These are phyloP conservation scores for Aspergillus mulundensis DNA, from an alignment of 495 filamentous ascomycete species.

Conservation along the genomic window DNA sequence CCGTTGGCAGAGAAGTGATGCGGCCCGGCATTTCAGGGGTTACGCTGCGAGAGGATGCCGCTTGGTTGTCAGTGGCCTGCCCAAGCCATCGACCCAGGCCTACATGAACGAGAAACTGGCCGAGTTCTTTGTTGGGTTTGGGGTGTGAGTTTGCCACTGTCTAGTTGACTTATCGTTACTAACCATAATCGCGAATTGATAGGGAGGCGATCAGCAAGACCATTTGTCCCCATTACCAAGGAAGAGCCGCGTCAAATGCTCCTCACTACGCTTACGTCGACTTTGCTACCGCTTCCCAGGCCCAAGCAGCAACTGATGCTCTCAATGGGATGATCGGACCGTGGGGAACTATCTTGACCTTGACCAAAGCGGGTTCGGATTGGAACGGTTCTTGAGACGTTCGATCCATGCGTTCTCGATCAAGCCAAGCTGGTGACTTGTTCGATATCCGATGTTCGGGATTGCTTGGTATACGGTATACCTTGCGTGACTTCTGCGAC, in stretches of 20 bases:
- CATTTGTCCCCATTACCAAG: neutral
- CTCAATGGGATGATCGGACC: neutral
- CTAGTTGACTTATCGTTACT: neutral
- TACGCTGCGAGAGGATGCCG: neutral
- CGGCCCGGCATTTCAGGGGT: neutral
- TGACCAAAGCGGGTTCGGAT: neutral
- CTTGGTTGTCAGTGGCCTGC: neutral
- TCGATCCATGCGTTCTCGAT: no score
- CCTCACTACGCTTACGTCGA: neutral
- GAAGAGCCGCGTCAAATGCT: neutral
- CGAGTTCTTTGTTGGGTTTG: neutral
- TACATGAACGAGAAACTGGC: neutral
- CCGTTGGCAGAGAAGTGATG: neutral
- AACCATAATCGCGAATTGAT: neutral
- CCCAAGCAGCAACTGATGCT: neutral
- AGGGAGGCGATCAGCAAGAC: constrained; percentile 1
- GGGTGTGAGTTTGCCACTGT: neutral
- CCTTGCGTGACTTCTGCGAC: no score
- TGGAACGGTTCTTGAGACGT: neutral
- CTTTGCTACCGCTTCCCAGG: neutral
- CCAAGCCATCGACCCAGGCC: neutral
- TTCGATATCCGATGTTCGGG: no score
- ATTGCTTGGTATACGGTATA: no score
- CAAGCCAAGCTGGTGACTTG: no score
- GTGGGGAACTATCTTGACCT: neutral